Evolutionary conservation across 352 stramenopile genomes (phyloP).

Genomic region (Globisporangium paddicum): DNA sequence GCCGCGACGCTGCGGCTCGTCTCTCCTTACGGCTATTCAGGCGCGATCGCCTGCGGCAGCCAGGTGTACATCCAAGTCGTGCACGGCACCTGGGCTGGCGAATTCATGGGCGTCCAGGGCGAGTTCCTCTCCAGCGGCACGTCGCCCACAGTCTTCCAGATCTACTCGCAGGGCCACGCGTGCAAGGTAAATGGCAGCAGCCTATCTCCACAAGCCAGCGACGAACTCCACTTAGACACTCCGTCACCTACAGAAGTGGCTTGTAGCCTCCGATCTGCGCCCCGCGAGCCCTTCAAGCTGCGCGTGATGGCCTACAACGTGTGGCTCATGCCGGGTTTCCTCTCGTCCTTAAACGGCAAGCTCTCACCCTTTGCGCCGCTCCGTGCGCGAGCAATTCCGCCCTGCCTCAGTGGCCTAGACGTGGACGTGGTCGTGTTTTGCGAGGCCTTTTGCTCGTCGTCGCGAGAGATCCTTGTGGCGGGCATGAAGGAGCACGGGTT

Average conservation of each 20-base stretch:
- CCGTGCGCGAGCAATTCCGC: constrained; percentile 50
- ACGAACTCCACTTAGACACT: constrained; percentile 8
- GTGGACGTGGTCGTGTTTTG: constrained; percentile 71
- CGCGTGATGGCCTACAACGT: constrained; percentile 73
- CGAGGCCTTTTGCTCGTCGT: constrained; percentile 50
- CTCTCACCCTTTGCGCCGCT: constrained; percentile 43
- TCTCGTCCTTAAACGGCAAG: constrained; percentile 60
- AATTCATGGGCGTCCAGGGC: constrained; percentile 44
- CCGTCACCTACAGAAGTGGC: neutral
- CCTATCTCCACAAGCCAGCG: neutral
- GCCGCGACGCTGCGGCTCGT: constrained; percentile 42
- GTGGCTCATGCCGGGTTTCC: constrained; percentile 58
- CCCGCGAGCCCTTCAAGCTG: constrained; percentile 28
- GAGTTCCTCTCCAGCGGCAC: constrained; percentile 47
- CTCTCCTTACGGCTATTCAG: constrained; percentile 44
- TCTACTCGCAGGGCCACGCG: constrained; percentile 21
- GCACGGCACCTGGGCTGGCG: constrained; percentile 37
- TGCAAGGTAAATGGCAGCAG: constrained; percentile 3
- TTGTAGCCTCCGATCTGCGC: neutral
- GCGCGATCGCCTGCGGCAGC: constrained; percentile 39
- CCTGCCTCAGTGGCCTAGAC: constrained; percentile 28
- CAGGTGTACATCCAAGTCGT: constrained; percentile 53
- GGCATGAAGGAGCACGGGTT: constrained; percentile 67
- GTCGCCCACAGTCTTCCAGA: constrained; percentile 42
- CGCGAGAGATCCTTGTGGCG: constrained; percentile 39